Percentiles rank a stretch among this genome's conserved stretches.
phyloP scores from a whole-genome alignment of 1,139 yeast genomes.

The Pichia norvegensis region DNA sequence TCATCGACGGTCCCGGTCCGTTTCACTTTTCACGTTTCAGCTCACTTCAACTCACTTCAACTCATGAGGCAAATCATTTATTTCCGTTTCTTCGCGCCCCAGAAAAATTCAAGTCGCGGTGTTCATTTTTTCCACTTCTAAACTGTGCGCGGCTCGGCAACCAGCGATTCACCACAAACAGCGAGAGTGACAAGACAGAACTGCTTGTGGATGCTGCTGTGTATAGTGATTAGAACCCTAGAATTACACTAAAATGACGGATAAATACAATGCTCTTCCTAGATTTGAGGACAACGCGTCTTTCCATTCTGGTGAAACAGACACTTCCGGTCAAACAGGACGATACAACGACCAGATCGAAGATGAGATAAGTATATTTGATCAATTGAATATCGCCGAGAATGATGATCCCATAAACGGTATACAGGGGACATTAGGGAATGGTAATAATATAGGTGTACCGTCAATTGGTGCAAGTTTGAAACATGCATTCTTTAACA shows the following conservation, averaged over 20 bases:
- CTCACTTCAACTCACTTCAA: too few species aligned
- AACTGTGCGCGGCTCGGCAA: too few species aligned
- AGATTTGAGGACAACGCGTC: background rate
- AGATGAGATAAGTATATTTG: conserved; percentile 15
- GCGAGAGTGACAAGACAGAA: too few species aligned
- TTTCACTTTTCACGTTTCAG: too few species aligned
- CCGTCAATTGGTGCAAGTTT: conserved; percentile 34
- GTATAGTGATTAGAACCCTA: too few species aligned
- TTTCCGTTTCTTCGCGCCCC: too few species aligned
- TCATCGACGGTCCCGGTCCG: too few species aligned
- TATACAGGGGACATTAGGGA: conserved; percentile 6
- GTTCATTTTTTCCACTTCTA: too few species aligned
- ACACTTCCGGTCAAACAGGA: background rate
- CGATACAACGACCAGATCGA: conserved; percentile 13
- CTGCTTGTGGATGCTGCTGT: too few species aligned
- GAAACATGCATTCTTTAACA: conserved; percentile 91
- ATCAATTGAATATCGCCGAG: conserved; percentile 15
- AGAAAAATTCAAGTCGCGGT: too few species aligned
- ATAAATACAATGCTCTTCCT: background rate
- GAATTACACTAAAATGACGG: background rate
- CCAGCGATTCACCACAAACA: too few species aligned
- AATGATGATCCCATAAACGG: background rate
- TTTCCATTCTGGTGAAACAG: background rate
- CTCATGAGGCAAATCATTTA: too few species aligned
- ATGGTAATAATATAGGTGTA: background rate